A percentile compares a stretch with the other conserved stretches of the same genome.
These are phyloP conservation scores for Ogataea wickerhamii DNA, from an alignment of 805 yeast genomes.

Conservation along the genomic window DNA sequence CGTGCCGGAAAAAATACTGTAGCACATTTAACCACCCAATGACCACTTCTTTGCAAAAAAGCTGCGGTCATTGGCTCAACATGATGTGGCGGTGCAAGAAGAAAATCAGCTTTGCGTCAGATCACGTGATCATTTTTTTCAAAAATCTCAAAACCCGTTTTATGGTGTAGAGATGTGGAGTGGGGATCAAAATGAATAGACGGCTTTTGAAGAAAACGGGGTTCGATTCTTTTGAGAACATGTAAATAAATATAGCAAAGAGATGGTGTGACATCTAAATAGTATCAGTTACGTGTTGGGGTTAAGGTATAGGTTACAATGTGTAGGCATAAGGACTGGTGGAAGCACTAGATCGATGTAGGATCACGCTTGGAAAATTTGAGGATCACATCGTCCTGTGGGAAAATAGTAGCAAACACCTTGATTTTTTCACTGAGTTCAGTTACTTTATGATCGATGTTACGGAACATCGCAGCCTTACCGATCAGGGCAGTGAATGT, in stretches of 20 bases:
- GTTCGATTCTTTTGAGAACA: background rate
- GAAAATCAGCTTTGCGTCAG: background rate
- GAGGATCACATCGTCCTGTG: conserved; percentile 87
- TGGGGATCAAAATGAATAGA: no score
- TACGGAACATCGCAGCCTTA: conserved; percentile 77
- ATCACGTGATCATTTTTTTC: background rate
- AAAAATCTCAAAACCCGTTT: background rate
- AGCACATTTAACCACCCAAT: no score
- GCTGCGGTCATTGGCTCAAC: background rate
- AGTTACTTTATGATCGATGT: conserved; percentile 80
- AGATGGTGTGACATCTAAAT: background rate
- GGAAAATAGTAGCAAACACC: conserved; percentile 98
- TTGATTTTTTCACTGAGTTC: conserved; percentile 85
- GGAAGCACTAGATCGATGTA: conserved; percentile 10
- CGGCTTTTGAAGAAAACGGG: no score
- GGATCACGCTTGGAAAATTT: conserved; percentile 70
- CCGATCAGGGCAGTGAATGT: conserved; percentile 88
- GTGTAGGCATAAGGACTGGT: background rate
- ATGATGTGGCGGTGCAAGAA: conserved; percentile 1
- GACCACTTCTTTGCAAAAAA: background rate
- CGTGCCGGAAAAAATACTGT: no score
- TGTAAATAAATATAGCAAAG: background rate
- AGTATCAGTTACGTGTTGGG: no score
- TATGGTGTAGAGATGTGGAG: background rate
- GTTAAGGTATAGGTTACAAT: no score